Evolutionary conservation across 495 filamentous ascomycete genomes (phyloP).

Genomic region (Jackrogersella multiformis): DNA sequence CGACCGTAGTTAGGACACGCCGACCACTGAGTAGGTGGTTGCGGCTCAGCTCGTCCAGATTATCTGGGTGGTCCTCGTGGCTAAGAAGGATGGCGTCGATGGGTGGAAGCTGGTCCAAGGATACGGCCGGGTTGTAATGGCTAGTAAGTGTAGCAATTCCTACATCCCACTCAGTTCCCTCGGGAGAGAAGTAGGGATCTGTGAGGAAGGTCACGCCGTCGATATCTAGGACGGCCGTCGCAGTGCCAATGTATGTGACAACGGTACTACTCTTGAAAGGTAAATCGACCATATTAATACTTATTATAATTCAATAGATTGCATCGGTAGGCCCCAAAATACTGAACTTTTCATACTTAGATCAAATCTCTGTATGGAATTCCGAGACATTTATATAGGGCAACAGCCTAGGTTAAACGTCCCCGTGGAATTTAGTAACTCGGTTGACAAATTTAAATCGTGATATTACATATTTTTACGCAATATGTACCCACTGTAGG

Average conservation of each 20-base stretch:
- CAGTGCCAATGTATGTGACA: slow-evolving; percentile 62
- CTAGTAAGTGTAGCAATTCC: slow-evolving; percentile 46
- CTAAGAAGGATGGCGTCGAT: slow-evolving; percentile 64
- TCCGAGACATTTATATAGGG: not conserved
- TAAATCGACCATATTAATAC: slow-evolving; percentile 11
- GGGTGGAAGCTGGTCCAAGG: slow-evolving; percentile 52
- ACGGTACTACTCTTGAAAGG: slow-evolving; percentile 36
- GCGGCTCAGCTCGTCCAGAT: slow-evolving; percentile 57
- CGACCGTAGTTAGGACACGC: slow-evolving; percentile 59
- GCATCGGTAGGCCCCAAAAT: not conserved
- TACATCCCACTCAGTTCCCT: slow-evolving; percentile 51
- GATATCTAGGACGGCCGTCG: slow-evolving; percentile 61
- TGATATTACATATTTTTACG: not conserved
- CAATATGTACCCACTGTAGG: not conserved
- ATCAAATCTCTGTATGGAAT: not conserved
- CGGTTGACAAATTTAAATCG: not conserved
- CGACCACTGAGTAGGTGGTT: slow-evolving; percentile 57
- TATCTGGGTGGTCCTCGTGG: slow-evolving; percentile 66
- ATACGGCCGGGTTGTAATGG: slow-evolving; percentile 49
- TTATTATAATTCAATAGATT: not conserved
- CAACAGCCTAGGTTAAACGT: not conserved
- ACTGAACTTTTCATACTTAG: not conserved
- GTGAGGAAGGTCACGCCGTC: slow-evolving; percentile 60
- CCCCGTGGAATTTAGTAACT: not conserved
- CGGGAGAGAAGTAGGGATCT: slow-evolving; percentile 63